Evolutionary conservation across 202 grass and related monocot species (phyloP).

Genomic region (Musa balbisiana): DNA sequence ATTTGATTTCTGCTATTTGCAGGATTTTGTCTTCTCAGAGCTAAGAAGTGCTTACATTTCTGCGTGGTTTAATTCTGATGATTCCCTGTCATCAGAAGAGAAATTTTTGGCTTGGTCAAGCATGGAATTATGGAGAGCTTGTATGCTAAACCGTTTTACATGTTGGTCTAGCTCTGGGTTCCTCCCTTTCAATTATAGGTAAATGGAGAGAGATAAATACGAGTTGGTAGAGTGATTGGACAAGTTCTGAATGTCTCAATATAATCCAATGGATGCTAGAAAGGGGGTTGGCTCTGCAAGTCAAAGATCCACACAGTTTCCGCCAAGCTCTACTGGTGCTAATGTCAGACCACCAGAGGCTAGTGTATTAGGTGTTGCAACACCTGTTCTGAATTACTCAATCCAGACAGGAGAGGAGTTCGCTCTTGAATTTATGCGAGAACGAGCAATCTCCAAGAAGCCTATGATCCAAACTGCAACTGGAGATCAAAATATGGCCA

Average conservation of each 20-base stretch:
- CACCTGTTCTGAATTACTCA: conserved; percentile 89
- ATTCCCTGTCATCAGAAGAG: not conserved
- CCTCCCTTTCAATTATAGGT: not conserved
- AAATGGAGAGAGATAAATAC: not conserved
- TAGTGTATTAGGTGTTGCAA: conserved; percentile 26
- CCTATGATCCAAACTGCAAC: conserved; percentile 32
- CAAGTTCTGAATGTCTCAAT: not conserved
- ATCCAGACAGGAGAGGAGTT: conserved; percentile 97
- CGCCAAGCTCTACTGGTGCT: conserved; percentile 29
- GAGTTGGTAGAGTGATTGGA: not conserved
- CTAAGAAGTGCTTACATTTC: not conserved
- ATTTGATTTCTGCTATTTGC: not conserved
- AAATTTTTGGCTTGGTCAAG: not conserved
- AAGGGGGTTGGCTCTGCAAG: conserved; percentile 30
- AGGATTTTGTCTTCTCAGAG: not conserved
- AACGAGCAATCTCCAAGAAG: conserved; percentile 70
- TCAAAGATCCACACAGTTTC: conserved; percentile 30
- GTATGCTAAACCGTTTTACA: not conserved
- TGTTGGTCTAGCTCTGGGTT: not conserved
- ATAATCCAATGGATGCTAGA: conserved; percentile 41
- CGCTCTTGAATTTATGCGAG: conserved; percentile 90
- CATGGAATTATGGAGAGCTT: not conserved
- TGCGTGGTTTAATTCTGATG: not conserved
- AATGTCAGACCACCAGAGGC: conserved; percentile 36
- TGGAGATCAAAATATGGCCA: conserved; percentile 39